Base-by-base conservation (phyloP, 1,284 basidiomycete genomes). In the Ganoderma resinaceum region DNA sequence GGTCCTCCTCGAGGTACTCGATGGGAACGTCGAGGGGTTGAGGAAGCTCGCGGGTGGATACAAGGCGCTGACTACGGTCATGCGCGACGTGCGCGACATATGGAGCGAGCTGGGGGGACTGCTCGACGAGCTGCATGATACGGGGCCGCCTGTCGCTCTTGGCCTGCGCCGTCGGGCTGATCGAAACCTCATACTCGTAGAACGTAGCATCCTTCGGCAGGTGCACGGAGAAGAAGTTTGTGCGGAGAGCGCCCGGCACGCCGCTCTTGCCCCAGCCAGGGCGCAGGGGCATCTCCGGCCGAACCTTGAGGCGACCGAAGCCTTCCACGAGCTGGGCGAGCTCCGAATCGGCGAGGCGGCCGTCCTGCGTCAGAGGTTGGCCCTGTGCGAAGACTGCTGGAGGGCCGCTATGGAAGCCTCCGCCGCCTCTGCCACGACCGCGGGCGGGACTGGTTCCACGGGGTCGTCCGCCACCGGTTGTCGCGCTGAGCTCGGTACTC, bases 231-330 rank as follows among this genome's bases (percentile, higher is more conserved):
- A 92, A 92, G 77, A 92, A 91, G 75, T 94, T 94, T 52, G 91
- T 82, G 0, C 92, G 84, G 9, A 93, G 78, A 0, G 79, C 83
- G 61, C 89, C 84, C 0, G 81, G 67, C 3, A 69, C 82, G 2
- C 92, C 92, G 0, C 79, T 74, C 0, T 85, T 90, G 11, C 92
- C 92, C 70, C 84, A 93, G 0, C 89, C 89, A 0, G 91, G 91
- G 8, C 92, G 87, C 2, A 87, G 79, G 6, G 91, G 91, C 14
- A 86, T 86, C 11, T 83, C 81, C 3, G 82, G 80, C 18, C 76
- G 68, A 0, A 79, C 73, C 16, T 80, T 69, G 9, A 79, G 42
- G 0, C 75, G 73, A 46, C 82, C 83, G 76, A 91, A 86, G 0
- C 82, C 78, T 2, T 77, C 74, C 37, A 90, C 79, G n/a, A 90